Percentiles rank a stretch among this genome's conserved stretches.
Conservation (phyloP, 1,139 yeast species). For the Taiozyma sp. region DNA sequence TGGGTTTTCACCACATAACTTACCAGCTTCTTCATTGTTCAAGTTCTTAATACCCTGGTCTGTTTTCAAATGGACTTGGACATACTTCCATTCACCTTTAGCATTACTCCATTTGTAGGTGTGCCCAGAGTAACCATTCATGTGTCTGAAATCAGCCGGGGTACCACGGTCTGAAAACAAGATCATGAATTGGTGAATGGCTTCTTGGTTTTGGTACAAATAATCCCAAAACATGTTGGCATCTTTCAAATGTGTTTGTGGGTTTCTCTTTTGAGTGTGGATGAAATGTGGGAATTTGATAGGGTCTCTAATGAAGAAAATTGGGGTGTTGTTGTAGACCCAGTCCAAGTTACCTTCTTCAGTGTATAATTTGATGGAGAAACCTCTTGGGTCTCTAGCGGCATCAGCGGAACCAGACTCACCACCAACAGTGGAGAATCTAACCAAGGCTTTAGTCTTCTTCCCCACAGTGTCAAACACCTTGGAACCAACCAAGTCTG, state of each 20-base stretch:
- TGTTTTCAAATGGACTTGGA: slow-evolving; percentile 56
- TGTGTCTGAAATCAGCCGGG: slow-evolving; percentile 58
- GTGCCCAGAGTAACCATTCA: slow-evolving; percentile 74
- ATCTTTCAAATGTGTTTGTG: slow-evolving; percentile 79
- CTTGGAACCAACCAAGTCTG: slow-evolving; percentile 46
- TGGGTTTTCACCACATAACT: slow-evolving; percentile 56
- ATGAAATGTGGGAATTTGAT: slow-evolving; percentile 53
- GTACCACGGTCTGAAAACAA: slow-evolving; percentile 68
- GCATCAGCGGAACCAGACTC: slow-evolving; percentile 55
- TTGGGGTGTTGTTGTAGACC: slow-evolving; percentile 60
- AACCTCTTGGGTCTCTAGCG: slow-evolving; percentile 58
- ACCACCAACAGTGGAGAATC: slow-evolving; percentile 60
- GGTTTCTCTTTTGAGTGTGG: slow-evolving; percentile 69
- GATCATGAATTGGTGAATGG: slow-evolving; percentile 59
- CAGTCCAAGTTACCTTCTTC: slow-evolving; percentile 58
- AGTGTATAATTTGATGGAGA: slow-evolving; percentile 51
- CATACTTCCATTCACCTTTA: slow-evolving; percentile 62
- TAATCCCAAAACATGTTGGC: slow-evolving; percentile 73
- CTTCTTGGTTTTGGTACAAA: slow-evolving; percentile 56
- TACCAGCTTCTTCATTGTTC: slow-evolving; percentile 54
- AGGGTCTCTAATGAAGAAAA: slow-evolving; percentile 58
- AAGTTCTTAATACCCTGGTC: slow-evolving; percentile 59
- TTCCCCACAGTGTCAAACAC: slow-evolving; percentile 45
- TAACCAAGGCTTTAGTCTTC: slow-evolving; percentile 41
- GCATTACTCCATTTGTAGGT: slow-evolving; percentile 65